Evolutionary conservation across 2,329 filamentous ascomycete genomes (phyloP).

Genomic region (Metarhizium sp.): DNA sequence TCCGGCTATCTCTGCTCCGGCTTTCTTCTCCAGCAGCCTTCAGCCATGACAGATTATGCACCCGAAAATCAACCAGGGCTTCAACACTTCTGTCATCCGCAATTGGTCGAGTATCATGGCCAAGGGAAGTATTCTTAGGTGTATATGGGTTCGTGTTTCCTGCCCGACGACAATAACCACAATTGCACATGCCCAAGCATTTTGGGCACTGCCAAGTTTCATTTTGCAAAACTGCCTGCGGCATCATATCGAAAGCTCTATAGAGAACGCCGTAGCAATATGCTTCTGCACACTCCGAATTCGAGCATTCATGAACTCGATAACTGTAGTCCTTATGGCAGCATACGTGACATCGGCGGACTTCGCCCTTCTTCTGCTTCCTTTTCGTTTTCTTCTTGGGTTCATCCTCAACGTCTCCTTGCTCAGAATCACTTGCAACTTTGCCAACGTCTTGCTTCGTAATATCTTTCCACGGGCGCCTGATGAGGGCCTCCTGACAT

Average conservation of each 20-base stretch:
- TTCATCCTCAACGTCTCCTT: constrained; percentile 51
- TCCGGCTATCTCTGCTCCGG: constrained; percentile 45
- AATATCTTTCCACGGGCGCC: constrained; percentile 75
- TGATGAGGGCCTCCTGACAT: constrained; percentile 80
- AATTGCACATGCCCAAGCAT: constrained; percentile 81
- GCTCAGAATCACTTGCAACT: constrained; percentile 39
- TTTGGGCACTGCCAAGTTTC: constrained; percentile 82
- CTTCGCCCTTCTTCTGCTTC: constrained; percentile 44
- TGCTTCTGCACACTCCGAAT: constrained; percentile 55
- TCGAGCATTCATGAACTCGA: constrained; percentile 74
- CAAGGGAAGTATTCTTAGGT: constrained; percentile 78
- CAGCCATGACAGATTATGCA: constrained; percentile 82
- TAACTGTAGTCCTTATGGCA: constrained; percentile 70
- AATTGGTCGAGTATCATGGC: constrained; percentile 82
- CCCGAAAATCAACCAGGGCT: constrained; percentile 78
- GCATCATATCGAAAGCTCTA: constrained; percentile 83
- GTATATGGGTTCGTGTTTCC: constrained; percentile 67
- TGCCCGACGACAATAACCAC: constrained; percentile 61
- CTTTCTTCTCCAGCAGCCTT: constrained; percentile 49
- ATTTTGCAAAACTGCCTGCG: constrained; percentile 70
- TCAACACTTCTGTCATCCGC: constrained; percentile 89
- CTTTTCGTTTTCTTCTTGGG: constrained; percentile 53
- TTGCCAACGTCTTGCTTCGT: constrained; percentile 46
- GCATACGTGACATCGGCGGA: constrained; percentile 71
- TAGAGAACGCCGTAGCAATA: constrained; percentile 95